Base-by-base conservation (phyloP, 176 grass and related monocot genomes). In the Tuctoria greenei region DNA sequence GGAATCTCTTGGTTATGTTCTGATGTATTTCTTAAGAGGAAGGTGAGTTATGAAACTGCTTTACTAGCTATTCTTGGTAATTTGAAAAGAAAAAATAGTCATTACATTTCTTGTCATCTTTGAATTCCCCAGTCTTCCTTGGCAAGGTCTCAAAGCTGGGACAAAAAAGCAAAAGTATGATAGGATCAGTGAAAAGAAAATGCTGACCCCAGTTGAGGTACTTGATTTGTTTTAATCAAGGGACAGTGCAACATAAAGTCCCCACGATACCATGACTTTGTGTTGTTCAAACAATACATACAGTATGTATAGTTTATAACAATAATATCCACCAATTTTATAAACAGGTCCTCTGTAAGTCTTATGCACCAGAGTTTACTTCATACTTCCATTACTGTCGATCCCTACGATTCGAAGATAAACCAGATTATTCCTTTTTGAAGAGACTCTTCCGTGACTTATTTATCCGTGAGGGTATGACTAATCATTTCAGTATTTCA, bases 1-100 rank as follows among this genome's bases (percentile, higher is more conserved):
- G 79, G 91, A 94, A 86, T 94, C 91, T 72, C 91, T 94, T 85
- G 88, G 92, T 86, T 95, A 91, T 52, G 83, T 95, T 15, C 72
- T 95, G 60, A 95, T 95, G 85, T 95, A 95, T 81, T 95, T 91
- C 67, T 84, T 95, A 68, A 91, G 88, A 91, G 92, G 92, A 91
- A 94, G 92, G 92, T 94, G 50, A 35, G 71, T 59, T 45, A 36
- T 50, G 39, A 35, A 41, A 73, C 17, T 61, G 36, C 10, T 82
- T 46, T 51, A 18, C 25, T 76, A 21, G 71, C 58, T 66, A 71
- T 63, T 76, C 15, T 8, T 65, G 51, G 12, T 64, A 16, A 24
- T 69, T 66, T 79, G 54, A 40, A n/a, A n/a, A n/a, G n/a, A n/a
- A n/a, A n/a, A n/a, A n/a, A n/a, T 26, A 40, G 42, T 6, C 28